Base-by-base conservation (phyloP, 2,329 filamentous ascomycete species). In the Claviceps lovelessii region DNA sequence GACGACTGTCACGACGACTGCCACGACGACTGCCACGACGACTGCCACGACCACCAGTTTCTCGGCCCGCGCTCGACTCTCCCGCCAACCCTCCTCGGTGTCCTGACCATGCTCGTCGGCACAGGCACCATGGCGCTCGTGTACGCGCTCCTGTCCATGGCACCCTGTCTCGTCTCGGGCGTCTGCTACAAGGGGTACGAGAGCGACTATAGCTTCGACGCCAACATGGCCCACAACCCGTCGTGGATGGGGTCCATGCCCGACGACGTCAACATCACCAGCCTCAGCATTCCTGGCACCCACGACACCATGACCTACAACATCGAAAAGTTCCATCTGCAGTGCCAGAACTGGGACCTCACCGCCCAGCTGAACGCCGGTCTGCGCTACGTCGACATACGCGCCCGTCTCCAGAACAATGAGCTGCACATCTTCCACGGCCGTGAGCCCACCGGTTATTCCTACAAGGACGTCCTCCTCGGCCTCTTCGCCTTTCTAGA, bases 251-350 rank as follows among this genome's bases (percentile, higher is more conserved):
- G 64, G 23, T 51, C 52, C 7, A 61, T 77, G 11, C 71, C 72
- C 33, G 71, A 76, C 62, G 57, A 63, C 31, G 64, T 67, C 41
- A 66, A 64, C 49, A 63, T 78, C 39, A 68, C 73, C 37, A 68
- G 64, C 52, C 67, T 78, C 46, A 76, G 74, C 49, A 71, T 78
- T 56, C 76, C 76, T 0, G 76, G 76, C 35, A 77, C 76, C 1
- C 76, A 78, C 64, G 75, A 78, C 62, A 77, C 75, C 29, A 72
- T 78, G 71, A 77, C 76, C 19, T 74, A 72, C 58, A 61, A 64
- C 48, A 65, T 75, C 54, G 59, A 56, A 33, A 59, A 62, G 47
- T 64, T 68, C 55, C 54, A 57, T 9, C 68, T 72, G 52, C 70
- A 75, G 61, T 77, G 74, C 61, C 76, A 79, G 64, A 76, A 75